Conservation (phyloP, 805 yeast genomes). For the Ogataea angusta region DNA sequence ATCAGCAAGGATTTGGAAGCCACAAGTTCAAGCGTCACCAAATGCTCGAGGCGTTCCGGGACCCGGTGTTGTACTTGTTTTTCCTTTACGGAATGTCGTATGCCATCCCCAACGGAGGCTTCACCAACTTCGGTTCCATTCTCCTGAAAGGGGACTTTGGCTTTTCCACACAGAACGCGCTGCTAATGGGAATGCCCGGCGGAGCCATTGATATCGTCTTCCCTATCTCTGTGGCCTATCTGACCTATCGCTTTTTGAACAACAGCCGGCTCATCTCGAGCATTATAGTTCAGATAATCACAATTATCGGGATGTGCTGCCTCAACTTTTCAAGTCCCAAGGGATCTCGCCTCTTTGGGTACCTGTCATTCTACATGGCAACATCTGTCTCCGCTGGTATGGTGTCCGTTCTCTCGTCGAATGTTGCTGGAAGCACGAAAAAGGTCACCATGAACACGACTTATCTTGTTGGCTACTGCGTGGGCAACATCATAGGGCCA, state of each 20-base stretch:
- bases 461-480: conserved; percentile 53
- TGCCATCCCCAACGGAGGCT: conserved; percentile 56
- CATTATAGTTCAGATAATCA: too few species aligned
- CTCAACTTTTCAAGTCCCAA: conserved; percentile 22
- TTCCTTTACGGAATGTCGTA: conserved; percentile 36
- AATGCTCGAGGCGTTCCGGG: conserved; percentile 29
- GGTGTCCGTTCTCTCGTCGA: conserved; percentile 34
- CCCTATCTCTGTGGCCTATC: too few species aligned
- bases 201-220: conserved; percentile 25
- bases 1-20: not conserved
- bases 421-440: conserved; percentile 61
- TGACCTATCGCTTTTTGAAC: too few species aligned
- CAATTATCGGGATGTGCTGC: too few species aligned
- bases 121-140: conserved; percentile 46
- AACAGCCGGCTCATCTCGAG: too few species aligned
- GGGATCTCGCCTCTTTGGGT: conserved; percentile 15
- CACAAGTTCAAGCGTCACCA: conserved; percentile 29
- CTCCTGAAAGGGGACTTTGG: conserved; percentile 38
- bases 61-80: conserved; percentile 31
- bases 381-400: conserved; percentile 12
- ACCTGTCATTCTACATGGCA: not conserved
- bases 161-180: conserved; percentile 32
- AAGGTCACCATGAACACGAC: conserved; percentile 48
- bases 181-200: conserved; percentile 29
- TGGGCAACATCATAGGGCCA: conserved; percentile 59